Evolutionary conservation across 768 basidiomycete species (phyloP).

Genomic region (Postia placenta): DNA sequence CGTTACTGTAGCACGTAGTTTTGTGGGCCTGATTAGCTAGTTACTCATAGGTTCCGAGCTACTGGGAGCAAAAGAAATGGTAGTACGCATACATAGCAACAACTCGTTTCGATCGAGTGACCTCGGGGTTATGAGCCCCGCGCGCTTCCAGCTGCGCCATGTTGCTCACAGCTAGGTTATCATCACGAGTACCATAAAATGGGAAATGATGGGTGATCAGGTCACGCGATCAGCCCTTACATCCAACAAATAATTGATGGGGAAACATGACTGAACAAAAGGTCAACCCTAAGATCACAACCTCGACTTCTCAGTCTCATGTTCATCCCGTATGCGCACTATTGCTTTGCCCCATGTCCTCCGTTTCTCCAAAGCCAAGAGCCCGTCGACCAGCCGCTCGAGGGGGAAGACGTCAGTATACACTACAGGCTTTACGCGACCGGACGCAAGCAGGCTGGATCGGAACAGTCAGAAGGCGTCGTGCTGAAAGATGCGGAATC

Average conservation of each 20-base stretch:
- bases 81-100: background rate
- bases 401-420: conserved; percentile 69
- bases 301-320: conserved; percentile 31
- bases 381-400: conserved; percentile 58
- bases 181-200: background rate
- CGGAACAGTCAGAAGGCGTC: background rate
- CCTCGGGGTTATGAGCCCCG: conserved; percentile 8
- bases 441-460: conserved; percentile 61
- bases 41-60: no score
- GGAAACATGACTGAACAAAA: no score
- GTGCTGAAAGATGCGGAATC: background rate
- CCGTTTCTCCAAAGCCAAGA: conserved; percentile 70
- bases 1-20: no score
- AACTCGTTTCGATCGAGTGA: conserved; percentile 8
- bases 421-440: conserved; percentile 59
- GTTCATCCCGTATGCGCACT: conserved; percentile 50
- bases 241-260: no score
- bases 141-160: conserved; percentile 4
- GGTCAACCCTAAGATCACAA: conserved; percentile 20
- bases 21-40: no score
- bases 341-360: conserved; percentile 93
- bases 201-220: no score
- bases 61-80: background rate
- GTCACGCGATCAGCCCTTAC: no score
- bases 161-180: background rate